A percentile compares a stretch with the other conserved stretches of the same genome.
Evolutionary conservation across 1,139 yeast genomes (phyloP).

Genomic region (Wickerhamomyces sp.): DNA sequence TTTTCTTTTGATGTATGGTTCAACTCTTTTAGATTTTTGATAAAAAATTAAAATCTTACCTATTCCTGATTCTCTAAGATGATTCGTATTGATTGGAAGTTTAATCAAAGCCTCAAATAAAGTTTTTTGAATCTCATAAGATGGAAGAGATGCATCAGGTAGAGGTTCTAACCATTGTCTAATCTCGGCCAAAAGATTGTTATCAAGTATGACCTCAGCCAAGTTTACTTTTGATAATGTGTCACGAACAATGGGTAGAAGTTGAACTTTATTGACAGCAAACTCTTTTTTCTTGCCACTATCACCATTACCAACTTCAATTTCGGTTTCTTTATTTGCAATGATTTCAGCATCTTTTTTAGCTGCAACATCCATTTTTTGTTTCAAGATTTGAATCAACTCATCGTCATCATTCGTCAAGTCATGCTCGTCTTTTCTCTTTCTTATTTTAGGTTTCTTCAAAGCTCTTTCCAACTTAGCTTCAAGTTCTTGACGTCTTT

Average conservation of each 20-base stretch:
- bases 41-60: conserved; percentile 94
- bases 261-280: conserved; percentile 83
- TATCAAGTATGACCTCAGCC: conserved; percentile 90
- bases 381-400: conserved; percentile 72
- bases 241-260: conserved; percentile 73
- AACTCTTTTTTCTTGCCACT: no score
- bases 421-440: conserved; percentile 82
- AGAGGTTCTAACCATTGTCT: conserved; percentile 97
- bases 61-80: conserved; percentile 87
- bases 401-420: conserved; percentile 95
- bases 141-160: conserved; percentile 96
- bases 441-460: conserved; percentile 53
- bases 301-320: no score
- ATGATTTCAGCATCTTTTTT: conserved; percentile 84
- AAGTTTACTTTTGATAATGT: conserved; percentile 77
- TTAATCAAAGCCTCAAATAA: conserved; percentile 68
- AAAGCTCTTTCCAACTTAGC: conserved; percentile 75
- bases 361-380: conserved; percentile 92
- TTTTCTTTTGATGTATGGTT: conserved; percentile 73
- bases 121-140: conserved; percentile 91
- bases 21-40: conserved; percentile 87
- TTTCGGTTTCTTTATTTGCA: conserved; percentile 43
- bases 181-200: conserved; percentile 87
- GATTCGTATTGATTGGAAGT: conserved; percentile 92
- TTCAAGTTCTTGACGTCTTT: conserved; percentile 74